Conservation (phyloP, 495 filamentous ascomycete species). For the Aspergillus ostianus region DNA sequence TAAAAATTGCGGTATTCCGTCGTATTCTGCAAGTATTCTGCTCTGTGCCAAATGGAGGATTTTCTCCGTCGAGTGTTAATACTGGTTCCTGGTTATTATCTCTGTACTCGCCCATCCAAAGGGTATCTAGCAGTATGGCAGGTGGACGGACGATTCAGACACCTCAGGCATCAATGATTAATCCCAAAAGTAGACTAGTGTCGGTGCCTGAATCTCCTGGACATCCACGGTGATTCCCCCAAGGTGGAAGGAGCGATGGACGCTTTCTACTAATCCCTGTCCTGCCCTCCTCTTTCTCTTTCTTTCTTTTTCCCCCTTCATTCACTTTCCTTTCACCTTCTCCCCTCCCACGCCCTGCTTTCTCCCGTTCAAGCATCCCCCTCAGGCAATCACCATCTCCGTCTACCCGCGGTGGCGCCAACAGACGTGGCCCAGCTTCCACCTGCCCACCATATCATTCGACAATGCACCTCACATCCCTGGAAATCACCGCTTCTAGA, state of each 20-base stretch:
- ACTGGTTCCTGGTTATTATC: no score
- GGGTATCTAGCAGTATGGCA: no score
- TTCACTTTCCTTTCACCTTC: neutral
- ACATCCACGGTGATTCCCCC: neutral
- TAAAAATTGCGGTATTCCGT: neutral
- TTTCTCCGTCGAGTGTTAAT: neutral
- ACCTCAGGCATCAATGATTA: neutral
- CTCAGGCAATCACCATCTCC: neutral
- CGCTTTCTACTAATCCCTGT: no score
- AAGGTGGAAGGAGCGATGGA: neutral
- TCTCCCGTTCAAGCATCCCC: no score
- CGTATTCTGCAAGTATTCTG: neutral
- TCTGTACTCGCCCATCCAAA: no score
- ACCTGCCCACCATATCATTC: neutral
- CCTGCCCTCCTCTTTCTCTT: no score
- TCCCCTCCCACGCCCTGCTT: conserved; percentile 4
- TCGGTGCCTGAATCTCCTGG: neutral
- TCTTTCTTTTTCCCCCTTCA: no score
- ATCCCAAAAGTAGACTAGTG: neutral
- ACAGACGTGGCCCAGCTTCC: neutral
- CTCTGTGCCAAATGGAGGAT: neutral
- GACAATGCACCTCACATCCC: neutral
- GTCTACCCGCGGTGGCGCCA: neutral
- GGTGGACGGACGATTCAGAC: neutral
- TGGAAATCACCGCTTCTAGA: neutral